Evolutionary conservation across 129 eudicot genomes (phyloP), one percentile per base, ranked within the genome.

Genomic region (Pittosporum tobira): DNA sequence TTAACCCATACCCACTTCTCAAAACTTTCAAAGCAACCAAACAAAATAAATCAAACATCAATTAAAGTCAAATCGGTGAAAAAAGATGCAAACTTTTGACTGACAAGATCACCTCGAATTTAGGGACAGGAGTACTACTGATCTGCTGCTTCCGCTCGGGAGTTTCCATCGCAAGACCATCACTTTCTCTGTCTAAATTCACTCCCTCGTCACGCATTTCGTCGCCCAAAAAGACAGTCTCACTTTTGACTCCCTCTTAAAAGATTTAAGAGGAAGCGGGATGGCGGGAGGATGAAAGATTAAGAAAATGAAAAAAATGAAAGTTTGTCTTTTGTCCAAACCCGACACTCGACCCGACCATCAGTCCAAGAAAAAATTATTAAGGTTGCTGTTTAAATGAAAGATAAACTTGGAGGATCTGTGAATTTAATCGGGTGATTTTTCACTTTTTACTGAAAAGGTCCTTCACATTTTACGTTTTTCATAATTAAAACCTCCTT

Each of bases 141-240:
- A n/a, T n/a, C n/a, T n/a, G n/a, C 64, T 64, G 78, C 50, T 66
- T 68, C 48, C 82, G 56, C 25, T 77, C 82, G 0, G 82, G 82
- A 23, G 82, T 77, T 36, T 77, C 82, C 82, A 72, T 77, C 0
- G 46, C 82, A 76, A 76, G 15, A 56, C 28, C 22, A 6, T 46
- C 64, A 21, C 51, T 68, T 34, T 72, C 82, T 52, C 60, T 57
- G 16, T 77, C 82, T 63, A 50, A 44, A 45, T 58, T 69, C 34
- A 67, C 51, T 4, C 59, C 57, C 36, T 62, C 66, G 13, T 24
- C 74, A 64, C 68, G 51, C 55, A 42, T 60, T 49, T 42, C 24
- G 22, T 6, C 55, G 43, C 71, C 31, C 28, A 3, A 46, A 34
- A 34, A 34, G 13, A 34, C 40, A 34, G 1, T 34, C 40, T 34